Conservation (phyloP, 2,329 filamentous ascomycete genomes). For the Fusarium palustre region DNA sequence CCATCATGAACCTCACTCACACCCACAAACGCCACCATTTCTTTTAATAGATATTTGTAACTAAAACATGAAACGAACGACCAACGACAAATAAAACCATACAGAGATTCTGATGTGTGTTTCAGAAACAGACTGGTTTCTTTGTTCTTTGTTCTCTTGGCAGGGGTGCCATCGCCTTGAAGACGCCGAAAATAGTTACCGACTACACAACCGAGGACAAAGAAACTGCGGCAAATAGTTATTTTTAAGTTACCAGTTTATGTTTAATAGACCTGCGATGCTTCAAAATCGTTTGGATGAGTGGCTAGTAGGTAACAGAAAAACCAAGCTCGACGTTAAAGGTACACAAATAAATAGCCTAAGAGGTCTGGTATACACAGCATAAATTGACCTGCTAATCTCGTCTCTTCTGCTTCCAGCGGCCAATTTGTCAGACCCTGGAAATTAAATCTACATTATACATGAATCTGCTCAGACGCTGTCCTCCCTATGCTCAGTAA, state of each 20-base stretch:
- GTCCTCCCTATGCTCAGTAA: slow-evolving; percentile 42
- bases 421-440: too few species aligned
- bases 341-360: background rate
- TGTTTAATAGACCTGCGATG: too few species aligned
- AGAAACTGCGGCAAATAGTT: background rate
- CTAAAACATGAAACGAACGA: background rate
- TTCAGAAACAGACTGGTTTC: background rate
- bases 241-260: background rate
- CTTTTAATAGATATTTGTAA: slow-evolving; percentile 20
- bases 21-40: background rate
- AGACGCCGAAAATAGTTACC: slow-evolving; percentile 16
- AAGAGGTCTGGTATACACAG: background rate
- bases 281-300: background rate
- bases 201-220: background rate
- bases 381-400: background rate
- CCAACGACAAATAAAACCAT: too few species aligned
- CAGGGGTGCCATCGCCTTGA: background rate
- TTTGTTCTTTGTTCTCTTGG: slow-evolving; percentile 35
- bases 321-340: background rate
- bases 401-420: background rate
- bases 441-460: background rate
- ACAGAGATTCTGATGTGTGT: background rate
- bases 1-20: too few species aligned
- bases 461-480: slow-evolving; percentile 11
- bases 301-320: background rate